A percentile compares a stretch with the other conserved stretches of the same genome.
Evolutionary conservation across 495 filamentous ascomycete species (phyloP).

Genomic region (Pseudoneurospora amorphoporcata): DNA sequence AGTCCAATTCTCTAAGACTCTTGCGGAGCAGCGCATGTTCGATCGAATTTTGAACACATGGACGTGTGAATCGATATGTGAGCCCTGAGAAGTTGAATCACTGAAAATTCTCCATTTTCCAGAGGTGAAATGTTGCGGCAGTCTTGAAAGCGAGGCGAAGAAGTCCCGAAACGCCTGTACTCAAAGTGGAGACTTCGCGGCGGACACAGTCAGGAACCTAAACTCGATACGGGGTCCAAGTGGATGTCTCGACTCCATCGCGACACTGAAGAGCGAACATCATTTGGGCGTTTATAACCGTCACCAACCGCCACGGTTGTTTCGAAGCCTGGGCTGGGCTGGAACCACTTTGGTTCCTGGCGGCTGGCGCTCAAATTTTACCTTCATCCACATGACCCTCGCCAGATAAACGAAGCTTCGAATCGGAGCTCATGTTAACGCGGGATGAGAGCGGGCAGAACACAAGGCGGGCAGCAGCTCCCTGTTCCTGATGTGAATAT

Average conservation of each 20-base stretch:
- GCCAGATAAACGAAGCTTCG: background rate
- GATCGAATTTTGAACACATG: background rate
- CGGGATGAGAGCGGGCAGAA: background rate
- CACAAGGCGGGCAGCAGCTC: background rate
- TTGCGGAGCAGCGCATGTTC: background rate
- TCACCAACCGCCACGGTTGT: background rate
- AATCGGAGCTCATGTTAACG: background rate
- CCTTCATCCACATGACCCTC: background rate
- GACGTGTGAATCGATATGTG: background rate
- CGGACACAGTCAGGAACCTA: background rate
- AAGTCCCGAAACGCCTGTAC: background rate
- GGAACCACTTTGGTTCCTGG: background rate
- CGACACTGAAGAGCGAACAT: background rate
- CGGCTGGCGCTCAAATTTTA: background rate
- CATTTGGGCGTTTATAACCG: background rate
- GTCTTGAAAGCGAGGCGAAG: background rate
- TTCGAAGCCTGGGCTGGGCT: background rate
- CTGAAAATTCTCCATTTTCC: background rate
- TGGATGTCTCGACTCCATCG: background rate
- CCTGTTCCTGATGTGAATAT: background rate
- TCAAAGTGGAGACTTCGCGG: background rate
- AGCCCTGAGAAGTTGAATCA: background rate
- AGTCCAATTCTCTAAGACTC: background rate
- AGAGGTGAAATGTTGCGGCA: background rate
- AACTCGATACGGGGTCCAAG: background rate